Evolutionary conservation across 148 eudicot species (phyloP), one percentile per base, ranked within the genome.

Genomic region (Cornus kousa): DNA sequence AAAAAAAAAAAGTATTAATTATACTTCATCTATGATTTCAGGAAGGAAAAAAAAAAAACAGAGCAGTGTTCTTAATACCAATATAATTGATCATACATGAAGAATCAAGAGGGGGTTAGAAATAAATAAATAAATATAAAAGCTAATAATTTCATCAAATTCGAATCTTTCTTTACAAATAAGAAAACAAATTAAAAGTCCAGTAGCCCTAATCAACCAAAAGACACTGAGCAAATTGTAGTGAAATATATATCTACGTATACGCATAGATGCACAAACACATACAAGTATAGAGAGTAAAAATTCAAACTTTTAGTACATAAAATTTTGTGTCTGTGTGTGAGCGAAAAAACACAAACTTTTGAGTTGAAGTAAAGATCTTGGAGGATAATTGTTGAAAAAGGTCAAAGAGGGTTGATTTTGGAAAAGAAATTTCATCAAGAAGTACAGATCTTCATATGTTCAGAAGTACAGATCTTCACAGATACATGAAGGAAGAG

Each of bases 361-460:
- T 43, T 43, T 6, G 48, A 43, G 48, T 43, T 43, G 20, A 57
- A 57, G 20, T 57, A 57, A 13, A 57, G 62, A 19, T 57, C 62
- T 16, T 57, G 62, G 62, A 13, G 19, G 3, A 57, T 3, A 57
- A 13, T 57, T 57, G 62, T 57, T 19, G 19, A 62, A 62, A 7
- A 62, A 17, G 9, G 66, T 62, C 66, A 62, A 62, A 62, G 7
- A 62, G 1, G 22, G 66, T 62, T 62, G 66, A 62, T 17, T 62
- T n/a, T 62, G 8, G 23, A 62, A n/a, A 17, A 20, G 23, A 5
- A 17, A 5, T n/a, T 17, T n/a, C 23, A 62, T 62, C 22, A n/a
- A 53, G 17, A 62, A 17, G 66, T 48, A 12, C 73, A 64, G 70
- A 76, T 69, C 74, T 59, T 46, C 22, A 57, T 55, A 33, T n/a